Evolutionary conservation across 139 green algal species (phyloP), one percentile per base, ranked within the genome.

Genomic region (Raphidocelis subcapitata): DNA sequence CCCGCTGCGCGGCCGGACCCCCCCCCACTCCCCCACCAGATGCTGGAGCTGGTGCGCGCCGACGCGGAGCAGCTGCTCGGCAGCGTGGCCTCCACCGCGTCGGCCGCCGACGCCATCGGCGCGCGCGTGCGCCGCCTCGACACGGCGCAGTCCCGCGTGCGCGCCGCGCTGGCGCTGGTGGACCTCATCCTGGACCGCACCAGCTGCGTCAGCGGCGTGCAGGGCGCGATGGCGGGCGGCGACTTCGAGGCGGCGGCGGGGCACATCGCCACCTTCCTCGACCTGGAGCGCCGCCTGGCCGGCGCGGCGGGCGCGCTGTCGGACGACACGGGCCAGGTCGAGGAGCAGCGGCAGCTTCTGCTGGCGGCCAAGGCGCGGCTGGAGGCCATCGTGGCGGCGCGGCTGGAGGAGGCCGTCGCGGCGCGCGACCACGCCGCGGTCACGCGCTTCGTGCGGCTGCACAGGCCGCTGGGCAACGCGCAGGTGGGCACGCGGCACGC

Each of bases 201-300:
- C 20, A 37, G 64, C 36, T 78, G 72, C 72, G 63, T 78, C 31
- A 72, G 54, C 36, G 72, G 70, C n/a, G 70, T 77, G 47, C 70
- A 77, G 70, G 46, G 57, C 31, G 70, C 70, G 1, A 70, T 77
- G 70, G 46, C 46, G 15, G 47, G 46, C 2, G 44, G 57, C 5
- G 92, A 98, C 70, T 98, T 93, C 65, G 94, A 98, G 63, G 81
- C 80, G 0, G 94, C 94, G 23, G 94, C 92, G 3, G 41, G 86
- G 3, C 90, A 86, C 75, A 86, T 98, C 33, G 71, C 74, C 29
- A 87, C 72, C 5, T 97, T 95, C 67, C 79, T 93, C 52, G 78
- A 92, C 36, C 84, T 98, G 46, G 91, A 97, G 62, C 68, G 79
- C 2, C 62, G 80, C 56, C 66, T 91, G 68, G 74, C 63, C 1